Base-by-base conservation (phyloP, 192 early-diverging fungal species). In the Backusella liffmaniae region DNA sequence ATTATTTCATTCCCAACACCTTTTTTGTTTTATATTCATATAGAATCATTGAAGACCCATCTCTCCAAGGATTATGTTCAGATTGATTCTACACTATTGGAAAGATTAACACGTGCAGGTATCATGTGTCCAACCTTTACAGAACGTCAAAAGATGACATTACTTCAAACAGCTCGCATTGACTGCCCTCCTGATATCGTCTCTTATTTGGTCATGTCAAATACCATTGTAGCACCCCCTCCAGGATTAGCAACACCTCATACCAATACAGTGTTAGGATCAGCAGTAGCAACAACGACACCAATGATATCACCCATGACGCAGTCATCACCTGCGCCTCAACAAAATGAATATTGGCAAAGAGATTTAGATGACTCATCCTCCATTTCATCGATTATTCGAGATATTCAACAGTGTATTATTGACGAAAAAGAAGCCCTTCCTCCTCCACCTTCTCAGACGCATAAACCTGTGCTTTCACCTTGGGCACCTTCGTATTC, bases 101-200 rank as follows among this genome's bases (percentile, higher is more conserved):
- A 66, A 5, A 69, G 92, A 13, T 71, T 93, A 76, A 81, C 92
- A 12, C 86, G 92, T 4, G 83, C 89, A 21, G 90, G 91, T 12
- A 82, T 95, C 15, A 83, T 91, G 69, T 91, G 89, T 3, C 90
- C 92, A 0, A 82, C 88, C 0, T 95, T 95, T 74, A 95, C 91
- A 0, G 92, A 94, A 74, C 85, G 86, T 66, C 94, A 95, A 79
- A 95, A 95, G 74, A 23, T 42, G 34, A 70, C 67, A 9, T 46
- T 79, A 35, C 73, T 79, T 18, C 77, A 79, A 44, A 74, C 36
- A 10, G 73, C 73, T 67, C 65, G 72, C 39, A 73, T 73, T 30
- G 65, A 66, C 8, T 74, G 62, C 12, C 65, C 73, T 44, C 23
- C 30, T 37, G 73, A 74, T 35, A 65, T 74, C 18, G 10, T 39